Base-by-base conservation (phyloP, 148 eudicot genomes). In the Chenopodium quinoa region DNA sequence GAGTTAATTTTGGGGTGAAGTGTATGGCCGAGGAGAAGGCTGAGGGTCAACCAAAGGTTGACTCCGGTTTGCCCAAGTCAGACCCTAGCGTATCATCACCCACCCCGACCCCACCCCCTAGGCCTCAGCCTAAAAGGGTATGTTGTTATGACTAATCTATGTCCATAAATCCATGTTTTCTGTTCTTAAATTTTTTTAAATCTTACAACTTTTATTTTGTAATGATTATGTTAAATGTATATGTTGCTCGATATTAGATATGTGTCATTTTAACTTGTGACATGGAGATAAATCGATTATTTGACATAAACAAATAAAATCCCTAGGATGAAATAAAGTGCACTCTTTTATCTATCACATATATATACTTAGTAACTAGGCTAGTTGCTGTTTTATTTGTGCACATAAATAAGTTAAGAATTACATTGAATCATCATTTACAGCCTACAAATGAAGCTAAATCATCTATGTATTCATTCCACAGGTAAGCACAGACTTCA, bases 401-500 rank as follows among this genome's bases (percentile, higher is more conserved):
- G 1, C 54, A 50, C 54, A 7, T 50, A 12, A 50, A 11, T 7
- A 4, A 50, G 54, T 27, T 50, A 11, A 7, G 1, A 7, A 50
- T 50, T 50, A 50, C 10, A 50, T 7, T 12, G 1, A 14, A 56
- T 27, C 27, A 56, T 3, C 63, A 58, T 16, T 19, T 17, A 11
- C 2, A 67, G 12, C 17, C 1, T 31, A 29, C 14, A 2, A 11
- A 3, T 22, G 10, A 2, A 68, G 34, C 13, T 31, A 68, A 3
- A 0, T 13, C 1, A 17, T 16, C 22, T 70, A 11, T 11, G 13
- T 48, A 40, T 66, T 5, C 4, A 37, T 16, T 5, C 1, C 7
- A 16, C 83, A 92, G 92, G 92, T 78, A 4, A 95, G 89, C 85
- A 93, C 98, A 7, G 83, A 80, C 34, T 90, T 95, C 40, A 56